These are phyloP conservation scores for Eremochloa ophiuroides DNA, from an alignment of 176 grass and related monocot genomes.

Conservation along the genomic window DNA sequence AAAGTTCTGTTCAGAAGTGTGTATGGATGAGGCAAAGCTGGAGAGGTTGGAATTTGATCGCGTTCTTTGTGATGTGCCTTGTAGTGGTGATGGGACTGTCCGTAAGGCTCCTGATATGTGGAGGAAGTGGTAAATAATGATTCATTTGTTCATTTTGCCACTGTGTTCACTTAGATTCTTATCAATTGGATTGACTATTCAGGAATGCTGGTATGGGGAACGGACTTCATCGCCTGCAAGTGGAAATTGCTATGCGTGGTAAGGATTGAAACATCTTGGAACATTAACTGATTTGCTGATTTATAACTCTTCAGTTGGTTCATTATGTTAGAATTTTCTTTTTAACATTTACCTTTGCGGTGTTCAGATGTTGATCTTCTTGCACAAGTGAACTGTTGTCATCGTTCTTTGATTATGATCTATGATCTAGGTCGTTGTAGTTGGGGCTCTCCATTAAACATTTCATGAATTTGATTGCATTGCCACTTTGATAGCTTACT, in stretches of 20 bases:
- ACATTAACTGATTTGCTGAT: slow-evolving; percentile 17
- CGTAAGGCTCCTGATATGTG: slow-evolving; percentile 99
- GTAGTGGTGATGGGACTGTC: slow-evolving; percentile 95
- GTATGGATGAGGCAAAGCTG: slow-evolving; percentile 33
- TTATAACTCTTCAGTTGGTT: slow-evolving; percentile 14
- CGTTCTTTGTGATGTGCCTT: slow-evolving; percentile 94
- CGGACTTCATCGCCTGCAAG: slow-evolving; percentile 91
- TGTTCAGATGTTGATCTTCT: slow-evolving; percentile 1
- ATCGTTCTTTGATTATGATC: not conserved
- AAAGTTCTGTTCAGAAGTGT: slow-evolving; percentile 36
- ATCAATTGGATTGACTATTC: slow-evolving; percentile 29
- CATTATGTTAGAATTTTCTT: not conserved
- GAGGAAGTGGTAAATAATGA: slow-evolving; percentile 80
- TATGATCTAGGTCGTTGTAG: not conserved
- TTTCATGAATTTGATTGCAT: slow-evolving; percentile 19
- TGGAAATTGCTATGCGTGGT: slow-evolving; percentile 97
- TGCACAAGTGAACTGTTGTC: not conserved
- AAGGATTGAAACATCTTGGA: slow-evolving; percentile 26
- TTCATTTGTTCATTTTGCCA: not conserved
- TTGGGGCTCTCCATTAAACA: not conserved
- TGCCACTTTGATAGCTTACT: not conserved
- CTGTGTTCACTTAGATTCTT: slow-evolving; percentile 16
- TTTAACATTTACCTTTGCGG: slow-evolving; percentile 1
- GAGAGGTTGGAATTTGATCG: slow-evolving; percentile 74
- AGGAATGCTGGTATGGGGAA: slow-evolving; percentile 98